Conservation (phyloP, 768 basidiomycete species). For the Cystobasidium onofrii region DNA sequence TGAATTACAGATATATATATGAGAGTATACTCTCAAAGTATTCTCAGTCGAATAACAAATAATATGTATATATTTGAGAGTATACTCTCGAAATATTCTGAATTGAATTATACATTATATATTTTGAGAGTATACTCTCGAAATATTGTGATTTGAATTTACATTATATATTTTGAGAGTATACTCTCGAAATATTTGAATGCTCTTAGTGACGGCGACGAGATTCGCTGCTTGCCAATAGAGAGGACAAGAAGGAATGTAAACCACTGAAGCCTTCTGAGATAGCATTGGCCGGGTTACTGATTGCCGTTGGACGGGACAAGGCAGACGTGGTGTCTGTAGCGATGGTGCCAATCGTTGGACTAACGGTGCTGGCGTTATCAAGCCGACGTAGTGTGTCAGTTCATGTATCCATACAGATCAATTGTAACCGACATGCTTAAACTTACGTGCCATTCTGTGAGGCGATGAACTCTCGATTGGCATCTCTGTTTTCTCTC, state of each 20-base stretch:
- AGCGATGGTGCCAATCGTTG: not conserved
- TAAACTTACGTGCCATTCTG: not conserved
- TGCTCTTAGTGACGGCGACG: not conserved
- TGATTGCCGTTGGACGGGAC: not conserved
- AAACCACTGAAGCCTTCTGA: not conserved
- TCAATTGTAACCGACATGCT: not conserved
- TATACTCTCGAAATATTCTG: too few relatives aligned
- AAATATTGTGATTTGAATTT: too few relatives aligned
- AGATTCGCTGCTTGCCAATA: not conserved
- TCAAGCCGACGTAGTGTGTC: not conserved
- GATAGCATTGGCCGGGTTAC: not conserved
- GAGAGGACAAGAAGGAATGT: not conserved
- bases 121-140: too few relatives aligned
- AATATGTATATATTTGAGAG: too few relatives aligned
- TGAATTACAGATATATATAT: too few relatives aligned
- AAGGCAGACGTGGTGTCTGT: not conserved
- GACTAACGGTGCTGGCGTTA: not conserved
- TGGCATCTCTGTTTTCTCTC: slow-evolving; percentile 11
- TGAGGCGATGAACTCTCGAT: not conserved
- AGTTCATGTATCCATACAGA: not conserved
- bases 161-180: too few relatives aligned
- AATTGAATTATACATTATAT: too few relatives aligned
- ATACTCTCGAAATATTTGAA: too few relatives aligned
- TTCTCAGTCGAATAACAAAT: too few relatives aligned
- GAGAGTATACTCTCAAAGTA: too few relatives aligned